phyloP scores from a whole-genome alignment of 73 alveolate genomes.

The Halteria grandinella region DNA sequence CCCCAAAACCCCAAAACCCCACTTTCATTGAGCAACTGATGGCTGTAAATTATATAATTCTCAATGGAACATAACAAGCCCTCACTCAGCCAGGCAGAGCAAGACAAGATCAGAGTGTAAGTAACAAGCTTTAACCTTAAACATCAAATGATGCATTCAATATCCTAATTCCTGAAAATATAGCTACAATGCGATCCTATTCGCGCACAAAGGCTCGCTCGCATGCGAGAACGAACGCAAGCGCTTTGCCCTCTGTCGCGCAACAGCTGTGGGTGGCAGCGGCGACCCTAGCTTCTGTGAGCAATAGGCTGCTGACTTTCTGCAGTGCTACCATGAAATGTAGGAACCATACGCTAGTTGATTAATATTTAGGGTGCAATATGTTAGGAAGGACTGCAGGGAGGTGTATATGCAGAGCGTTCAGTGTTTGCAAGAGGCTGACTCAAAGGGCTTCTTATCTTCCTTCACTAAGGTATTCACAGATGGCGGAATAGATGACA shows the following conservation, averaged over 20 bases:
- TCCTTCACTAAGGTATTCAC: not conserved
- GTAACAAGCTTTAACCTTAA: too few species aligned
- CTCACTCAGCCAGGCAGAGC: too few species aligned
- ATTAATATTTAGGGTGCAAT: constrained; percentile 39
- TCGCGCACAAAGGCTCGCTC: constrained; percentile 36
- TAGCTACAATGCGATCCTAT: constrained; percentile 32
- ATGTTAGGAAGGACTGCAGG: constrained; percentile 20
- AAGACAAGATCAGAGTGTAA: too few species aligned
- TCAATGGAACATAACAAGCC: too few species aligned
- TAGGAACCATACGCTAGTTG: not conserved
- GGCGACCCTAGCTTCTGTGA: constrained; percentile 74
- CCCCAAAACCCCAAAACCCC: too few species aligned
- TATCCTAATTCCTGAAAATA: too few species aligned
- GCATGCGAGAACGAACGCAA: constrained; percentile 44
- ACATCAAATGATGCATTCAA: too few species aligned
- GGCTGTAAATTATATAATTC: too few species aligned
- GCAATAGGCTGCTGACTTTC: constrained; percentile 60
- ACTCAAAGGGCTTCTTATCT: not conserved
- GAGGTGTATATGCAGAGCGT: not conserved
- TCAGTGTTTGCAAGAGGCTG: constrained; percentile 16
- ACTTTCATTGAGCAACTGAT: too few species aligned
- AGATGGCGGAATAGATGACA: not conserved
- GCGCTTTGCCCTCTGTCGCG: constrained; percentile 58
- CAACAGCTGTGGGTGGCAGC: constrained; percentile 53
- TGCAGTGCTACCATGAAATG: constrained; percentile 59